Conservation (phyloP, 148 eudicot species). For the Agrostemma githago region DNA sequence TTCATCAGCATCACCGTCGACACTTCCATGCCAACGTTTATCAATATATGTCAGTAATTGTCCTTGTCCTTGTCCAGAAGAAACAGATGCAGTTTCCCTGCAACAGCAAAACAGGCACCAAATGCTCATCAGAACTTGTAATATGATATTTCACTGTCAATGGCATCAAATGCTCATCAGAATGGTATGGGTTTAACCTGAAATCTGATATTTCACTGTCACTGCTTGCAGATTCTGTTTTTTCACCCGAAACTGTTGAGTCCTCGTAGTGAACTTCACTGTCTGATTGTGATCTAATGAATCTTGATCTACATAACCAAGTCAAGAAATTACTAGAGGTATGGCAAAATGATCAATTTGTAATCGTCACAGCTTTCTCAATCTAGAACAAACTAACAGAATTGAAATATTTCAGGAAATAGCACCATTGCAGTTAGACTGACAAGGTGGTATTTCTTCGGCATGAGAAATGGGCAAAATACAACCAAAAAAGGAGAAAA, state of each 20-base stretch:
- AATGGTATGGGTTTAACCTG: conserved; percentile 10
- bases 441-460: background rate
- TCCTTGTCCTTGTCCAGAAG: conserved; percentile 14
- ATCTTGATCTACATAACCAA: conserved; percentile 9
- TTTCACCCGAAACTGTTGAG: conserved; percentile 1
- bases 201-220: conserved; percentile 7
- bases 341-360: background rate
- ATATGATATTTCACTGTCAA: conserved; percentile 4
- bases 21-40: conserved; percentile 16
- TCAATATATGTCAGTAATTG: conserved; percentile 9
- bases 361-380: background rate
- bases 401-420: background rate
- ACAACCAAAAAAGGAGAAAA: background rate
- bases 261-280: background rate
- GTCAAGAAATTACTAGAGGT: background rate
- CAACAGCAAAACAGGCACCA: background rate
- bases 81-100: conserved; percentile 7
- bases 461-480: background rate
- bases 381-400: background rate
- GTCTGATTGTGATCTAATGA: conserved; percentile 22
- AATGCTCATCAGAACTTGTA: background rate
- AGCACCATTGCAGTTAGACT: background rate
- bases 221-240: conserved; percentile 12
- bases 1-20: conserved; percentile 11
- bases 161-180: background rate